Evolutionary conservation across 2,329 filamentous ascomycete species (phyloP), one percentile per base, ranked within the genome.

Genomic region (Ilyonectria robusta): DNA sequence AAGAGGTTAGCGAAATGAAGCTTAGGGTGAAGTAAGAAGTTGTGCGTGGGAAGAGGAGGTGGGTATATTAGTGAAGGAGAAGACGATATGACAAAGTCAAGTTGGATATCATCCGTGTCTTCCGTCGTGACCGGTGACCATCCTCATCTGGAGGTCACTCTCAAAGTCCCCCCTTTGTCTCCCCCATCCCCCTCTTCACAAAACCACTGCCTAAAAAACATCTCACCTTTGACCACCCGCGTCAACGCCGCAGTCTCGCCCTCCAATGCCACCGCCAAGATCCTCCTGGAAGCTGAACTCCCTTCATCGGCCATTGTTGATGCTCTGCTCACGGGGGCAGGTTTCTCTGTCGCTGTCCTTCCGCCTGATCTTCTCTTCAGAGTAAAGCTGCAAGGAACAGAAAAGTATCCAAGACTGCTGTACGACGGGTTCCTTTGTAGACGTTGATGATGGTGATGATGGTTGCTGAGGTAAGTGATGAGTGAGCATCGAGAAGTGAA

Each of bases 181-280:
- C n/a, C 35, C 17, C 13, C 29, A 15, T 37, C 40, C 23, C 11
- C 13, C 37, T 53, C 21, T 17, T 19, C 48, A 11, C 2, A 29
- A 29, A 33, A 10, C 1, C 13, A 6, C 15, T 23, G 11, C 19
- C 19, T 13, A 35, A 37, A 47, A 65, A 62, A 2, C 2, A 17
- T 56, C 69, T 23, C 68, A 89, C 89, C 88, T 82, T 86, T 86
- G 40, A 91, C 79, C 11, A 91, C 79, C 26, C 80, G 79, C 65
- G 81, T 80, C 15, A 90, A 78, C 35, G 85, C 83, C 6, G 84
- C 80, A 7, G 79, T 83, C 62, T 84, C 84, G 40, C 79, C 82
- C 63, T 81, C 82, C 47, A 84, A 79, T n/a, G 84, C 86, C 6
- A 91, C 85, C 17, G 88, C 88, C 40, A 92, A 79, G 60, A 91